Conservation (phyloP, 306 rosid genomes). For the Trifolium dubium region DNA sequence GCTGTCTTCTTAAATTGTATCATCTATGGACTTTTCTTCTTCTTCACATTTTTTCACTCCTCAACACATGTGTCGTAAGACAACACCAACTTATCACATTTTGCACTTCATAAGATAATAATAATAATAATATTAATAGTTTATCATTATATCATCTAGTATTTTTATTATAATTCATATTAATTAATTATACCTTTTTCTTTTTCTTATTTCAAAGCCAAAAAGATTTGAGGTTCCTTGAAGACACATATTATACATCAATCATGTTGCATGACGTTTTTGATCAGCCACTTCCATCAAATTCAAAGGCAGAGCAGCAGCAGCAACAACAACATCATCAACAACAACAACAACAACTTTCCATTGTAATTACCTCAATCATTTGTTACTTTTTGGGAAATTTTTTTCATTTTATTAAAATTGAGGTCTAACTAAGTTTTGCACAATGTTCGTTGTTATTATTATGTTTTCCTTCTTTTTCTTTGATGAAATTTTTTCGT, state of each 20-base stretch:
- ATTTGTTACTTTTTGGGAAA: background rate
- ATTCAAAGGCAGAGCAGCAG: slow-evolving; percentile 35
- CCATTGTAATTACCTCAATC: slow-evolving; percentile 50
- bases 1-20: slow-evolving; percentile 16
- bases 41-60: slow-evolving; percentile 21
- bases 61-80: background rate
- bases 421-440: background rate
- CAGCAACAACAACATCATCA: slow-evolving; percentile 45
- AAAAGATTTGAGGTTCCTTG: background rate
- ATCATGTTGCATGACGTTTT: slow-evolving; percentile 63
- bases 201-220: background rate
- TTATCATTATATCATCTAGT: background rate
- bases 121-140: too few species aligned
- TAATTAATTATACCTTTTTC: background rate
- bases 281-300: slow-evolving; percentile 46
- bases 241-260: slow-evolving; percentile 16
- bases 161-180: background rate
- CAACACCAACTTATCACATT: slow-evolving; percentile 31
- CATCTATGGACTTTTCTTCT: slow-evolving; percentile 33
- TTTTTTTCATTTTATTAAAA: background rate
- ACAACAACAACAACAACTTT: slow-evolving; percentile 42
- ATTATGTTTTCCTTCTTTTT: background rate
- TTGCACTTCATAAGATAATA: background rate
- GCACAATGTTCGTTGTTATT: background rate
- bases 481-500: background rate